Evolutionary conservation across 257 asterid genomes (phyloP), one percentile per base, ranked within the genome.

Genomic region (Capsicum pubescens): DNA sequence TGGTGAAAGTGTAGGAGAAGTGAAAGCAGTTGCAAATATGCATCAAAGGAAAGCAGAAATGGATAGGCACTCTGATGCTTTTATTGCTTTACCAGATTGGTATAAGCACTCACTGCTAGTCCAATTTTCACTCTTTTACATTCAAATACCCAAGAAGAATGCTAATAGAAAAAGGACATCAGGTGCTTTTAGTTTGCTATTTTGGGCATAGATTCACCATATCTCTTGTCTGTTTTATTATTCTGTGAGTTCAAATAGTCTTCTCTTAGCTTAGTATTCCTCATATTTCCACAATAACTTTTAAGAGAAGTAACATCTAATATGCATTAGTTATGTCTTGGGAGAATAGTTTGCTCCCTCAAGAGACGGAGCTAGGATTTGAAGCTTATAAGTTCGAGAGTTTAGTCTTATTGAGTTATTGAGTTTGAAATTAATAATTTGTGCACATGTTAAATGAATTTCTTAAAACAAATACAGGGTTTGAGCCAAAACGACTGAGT

Each of bases 121-220:
- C 32, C 32, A 26, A 26, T 26, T 26, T 26, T 26, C 32, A 26
- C 32, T 26, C 32, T 26, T 26, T 26, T 26, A 26, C 32, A 26
- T 2, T 26, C 32, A 26, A 26, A 26, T 26, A 1, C 32, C 32
- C 32, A 26, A 26, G 32, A 1, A 26, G 32, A 26, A 26, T 26
- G 2, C 32, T 26, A 26, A 26, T 26, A 26, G 32, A 26, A 26
- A 26, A 26, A 26, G 32, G 32, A 26, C 32, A 26, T 26, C 32
- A 26, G 32, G 32, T 26, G 32, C 32, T 26, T 26, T 26, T 26
- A 26, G 32, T 26, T 26, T 80, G 79, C 82, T 83, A 50, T n/a
- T 83, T 83, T 74, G 36, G 19, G 88, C 68, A 59, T 80, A 59
- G 50, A 59, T 85, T 85, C 64, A 21, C 58, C 61, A 58, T 15